Evolutionary conservation across 1,284 basidiomycete species (phyloP).

Genomic region (Omphalotus olearius): DNA sequence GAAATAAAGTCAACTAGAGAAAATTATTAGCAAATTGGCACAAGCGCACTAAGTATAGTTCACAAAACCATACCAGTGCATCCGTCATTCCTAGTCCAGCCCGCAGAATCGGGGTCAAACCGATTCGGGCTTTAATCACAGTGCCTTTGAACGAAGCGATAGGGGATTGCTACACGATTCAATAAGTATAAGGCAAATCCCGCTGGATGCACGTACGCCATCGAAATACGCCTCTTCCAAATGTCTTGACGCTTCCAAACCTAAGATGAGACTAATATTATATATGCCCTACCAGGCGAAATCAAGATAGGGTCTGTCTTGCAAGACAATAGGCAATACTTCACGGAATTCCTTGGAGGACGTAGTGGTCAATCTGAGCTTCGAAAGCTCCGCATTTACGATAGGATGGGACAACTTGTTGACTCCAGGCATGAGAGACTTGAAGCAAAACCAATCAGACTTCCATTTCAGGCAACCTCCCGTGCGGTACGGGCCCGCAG

Average conservation of each 20-base stretch:
- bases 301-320: not conserved
- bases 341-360: conserved; percentile 76
- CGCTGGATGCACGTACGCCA: conserved; percentile 43
- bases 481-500: not conserved
- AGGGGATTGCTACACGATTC: conserved; percentile 51
- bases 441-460: not conserved
- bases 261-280: conserved; percentile 69
- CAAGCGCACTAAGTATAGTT: not conserved
- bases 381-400: conserved; percentile 67
- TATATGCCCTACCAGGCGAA: conserved; percentile 49
- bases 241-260: conserved; percentile 68
- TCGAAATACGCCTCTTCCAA: conserved; percentile 57
- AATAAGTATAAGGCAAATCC: not conserved
- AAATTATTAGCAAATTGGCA: conserved; percentile 9
- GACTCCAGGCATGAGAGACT: conserved; percentile 24
- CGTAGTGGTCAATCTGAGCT: conserved; percentile 61
- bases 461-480: not conserved
- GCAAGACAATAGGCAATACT: conserved; percentile 34
- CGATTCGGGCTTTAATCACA: conserved; percentile 69
- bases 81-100: conserved; percentile 96
- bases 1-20: conserved; percentile 64
- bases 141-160: conserved; percentile 65
- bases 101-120: conserved; percentile 86
- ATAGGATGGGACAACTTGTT: conserved; percentile 70
- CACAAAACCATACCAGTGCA: conserved; percentile 44